A percentile compares a stretch with the other conserved stretches of the same genome.
Conservation (phyloP, 78 protist genomes). For the Monosiga brevicollis region DNA sequence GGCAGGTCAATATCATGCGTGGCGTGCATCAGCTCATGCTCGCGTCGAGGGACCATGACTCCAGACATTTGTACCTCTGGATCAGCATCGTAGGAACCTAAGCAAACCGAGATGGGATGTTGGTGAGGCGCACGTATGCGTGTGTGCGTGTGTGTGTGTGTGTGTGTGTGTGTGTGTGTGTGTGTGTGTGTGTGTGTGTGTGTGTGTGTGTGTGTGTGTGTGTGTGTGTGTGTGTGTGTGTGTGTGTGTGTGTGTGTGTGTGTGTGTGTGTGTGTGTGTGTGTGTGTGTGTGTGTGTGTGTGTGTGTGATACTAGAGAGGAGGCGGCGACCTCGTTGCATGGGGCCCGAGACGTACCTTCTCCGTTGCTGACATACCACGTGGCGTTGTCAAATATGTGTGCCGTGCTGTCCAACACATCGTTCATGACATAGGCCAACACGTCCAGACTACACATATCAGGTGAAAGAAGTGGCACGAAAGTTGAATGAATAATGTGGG, state of each 20-base stretch:
- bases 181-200: neutral
- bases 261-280: neutral
- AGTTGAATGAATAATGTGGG: too few species aligned
- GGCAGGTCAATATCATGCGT: too few species aligned
- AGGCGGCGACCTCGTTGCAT: neutral
- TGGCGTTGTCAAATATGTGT: too few species aligned
- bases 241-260: neutral
- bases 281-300: neutral
- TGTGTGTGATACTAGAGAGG: neutral
- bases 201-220: neutral
- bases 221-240: neutral
- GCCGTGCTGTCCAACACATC: neutral
- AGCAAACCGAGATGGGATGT: too few species aligned
- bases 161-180: neutral
- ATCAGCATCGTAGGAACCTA: too few species aligned
- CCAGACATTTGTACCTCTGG: too few species aligned
- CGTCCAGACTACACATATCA: neutral
- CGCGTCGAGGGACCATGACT: too few species aligned
- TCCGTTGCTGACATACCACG: too few species aligned
- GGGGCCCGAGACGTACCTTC: neutral
- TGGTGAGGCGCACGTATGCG: neutral
- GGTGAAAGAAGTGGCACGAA: neutral
- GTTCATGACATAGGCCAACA: neutral
- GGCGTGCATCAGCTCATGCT: too few species aligned
- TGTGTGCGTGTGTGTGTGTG: neutral